Base-by-base conservation (phyloP, 2,329 filamentous ascomycete genomes). In the Akanthomyces lecanii region DNA sequence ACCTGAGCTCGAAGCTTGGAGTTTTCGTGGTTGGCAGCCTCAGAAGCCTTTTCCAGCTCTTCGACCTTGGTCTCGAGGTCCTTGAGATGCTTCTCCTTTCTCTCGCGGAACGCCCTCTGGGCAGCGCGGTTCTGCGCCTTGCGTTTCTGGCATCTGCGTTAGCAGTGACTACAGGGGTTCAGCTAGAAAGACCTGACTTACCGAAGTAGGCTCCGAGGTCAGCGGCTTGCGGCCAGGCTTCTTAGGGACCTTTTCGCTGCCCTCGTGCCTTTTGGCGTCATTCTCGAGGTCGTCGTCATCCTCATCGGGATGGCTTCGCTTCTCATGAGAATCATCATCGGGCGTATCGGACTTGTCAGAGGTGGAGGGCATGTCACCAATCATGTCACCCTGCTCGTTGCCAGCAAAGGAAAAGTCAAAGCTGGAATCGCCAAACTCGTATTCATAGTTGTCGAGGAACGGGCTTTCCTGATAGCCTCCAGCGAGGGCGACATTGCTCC, bases 221-320 rank as follows among this genome's bases (percentile, higher is more conserved):
- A 98, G 82, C 23, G 94, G 95, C 81, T 99, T 99, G 66, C 95
- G 87, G 57, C 95, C 95, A 5, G 95, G 94, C 79, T 98, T 99
- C 85, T 98, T 98, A 28, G 91, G 86, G 50, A 88, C 82, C 77
- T 95, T 97, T 51, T 93, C 91, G 62, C 92, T 88, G 64, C 89
- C 86, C 76, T 96, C 92, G 65, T 90, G 86, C 67, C 92, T 85
- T 80, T 93, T 95, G 64, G 81, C 76, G 18, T 78, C 77, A 50
- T 78, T 78, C 61, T 79, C 76, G 21, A 71, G n/a, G 18, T 7
- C 70, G 44, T 70, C 72, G 33, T 77, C 89, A 1, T 87, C 87
- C 14, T 90, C 85, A 55, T 89, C 87, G 0, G 87, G 87, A 71
- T 87, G 89, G 72, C 89, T 88, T 66, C 90, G 82, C 79, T 94